Conservation (phyloP, 2,329 filamentous ascomycete species). For the Penicillium digitatum region DNA sequence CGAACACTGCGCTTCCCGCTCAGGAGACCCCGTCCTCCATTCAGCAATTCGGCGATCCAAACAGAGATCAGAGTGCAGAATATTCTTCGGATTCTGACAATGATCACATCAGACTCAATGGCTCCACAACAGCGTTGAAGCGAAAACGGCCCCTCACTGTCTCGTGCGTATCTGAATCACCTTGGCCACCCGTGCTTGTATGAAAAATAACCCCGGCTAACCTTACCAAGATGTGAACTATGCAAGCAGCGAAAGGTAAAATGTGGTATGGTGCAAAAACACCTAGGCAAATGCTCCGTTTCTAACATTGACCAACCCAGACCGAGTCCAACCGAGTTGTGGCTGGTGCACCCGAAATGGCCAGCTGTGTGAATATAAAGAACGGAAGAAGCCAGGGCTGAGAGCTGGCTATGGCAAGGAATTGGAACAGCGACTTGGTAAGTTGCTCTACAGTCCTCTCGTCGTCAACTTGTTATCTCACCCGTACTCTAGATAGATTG, state of each 20-base stretch:
- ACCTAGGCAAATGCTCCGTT: not conserved
- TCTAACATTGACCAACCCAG: conserved; percentile 23
- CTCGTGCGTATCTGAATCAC: conserved; percentile 31
- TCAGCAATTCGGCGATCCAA: conserved; percentile 21
- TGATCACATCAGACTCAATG: conserved; percentile 28
- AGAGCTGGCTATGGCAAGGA: conserved; percentile 67
- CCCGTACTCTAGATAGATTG: conserved; percentile 52
- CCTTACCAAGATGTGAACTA: conserved; percentile 38
- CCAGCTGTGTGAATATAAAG: conserved; percentile 64
- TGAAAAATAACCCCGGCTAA: conserved; percentile 17
- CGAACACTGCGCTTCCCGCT: conserved; percentile 28
- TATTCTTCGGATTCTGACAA: conserved; percentile 39
- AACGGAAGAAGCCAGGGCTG: conserved; percentile 65
- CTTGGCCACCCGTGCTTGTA: not conserved
- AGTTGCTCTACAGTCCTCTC: not conserved
- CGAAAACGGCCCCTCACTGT: conserved; percentile 39
- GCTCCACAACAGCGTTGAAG: conserved; percentile 31
- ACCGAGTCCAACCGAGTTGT: conserved; percentile 58
- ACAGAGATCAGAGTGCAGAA: conserved; percentile 34
- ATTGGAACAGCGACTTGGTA: conserved; percentile 63
- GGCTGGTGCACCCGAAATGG: conserved; percentile 68
- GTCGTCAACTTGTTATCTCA: not conserved
- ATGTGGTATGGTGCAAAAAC: conserved; percentile 36
- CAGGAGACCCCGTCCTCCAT: conserved; percentile 23
- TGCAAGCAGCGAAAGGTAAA: conserved; percentile 47